phyloP scores from a whole-genome alignment of 148 eudicot genomes.

The Vaccinium macrocarpon region DNA sequence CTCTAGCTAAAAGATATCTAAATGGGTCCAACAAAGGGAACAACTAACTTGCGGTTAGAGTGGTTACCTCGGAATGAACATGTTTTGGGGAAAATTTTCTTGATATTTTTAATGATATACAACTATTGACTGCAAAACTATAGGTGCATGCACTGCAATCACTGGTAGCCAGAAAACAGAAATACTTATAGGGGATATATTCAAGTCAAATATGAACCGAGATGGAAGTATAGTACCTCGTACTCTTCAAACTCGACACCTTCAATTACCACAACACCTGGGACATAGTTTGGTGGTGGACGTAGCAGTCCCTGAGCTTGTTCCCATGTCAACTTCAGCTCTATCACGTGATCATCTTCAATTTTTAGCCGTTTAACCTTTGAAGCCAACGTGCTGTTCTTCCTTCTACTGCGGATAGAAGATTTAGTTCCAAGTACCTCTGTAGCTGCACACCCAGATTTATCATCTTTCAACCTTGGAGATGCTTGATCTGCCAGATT shows the following conservation, averaged over 20 bases:
- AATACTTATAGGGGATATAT: not conserved
- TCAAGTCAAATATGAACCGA: not conserved
- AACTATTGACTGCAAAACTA: not conserved
- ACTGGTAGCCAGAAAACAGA: not conserved
- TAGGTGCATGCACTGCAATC: not conserved
- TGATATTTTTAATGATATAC: not conserved
- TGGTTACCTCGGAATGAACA: not conserved
- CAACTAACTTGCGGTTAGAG: not conserved
- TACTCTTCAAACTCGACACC: slow-evolving; percentile 45
- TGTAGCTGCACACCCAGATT: slow-evolving; percentile 22
- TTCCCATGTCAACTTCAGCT: slow-evolving; percentile 36
- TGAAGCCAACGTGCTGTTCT: slow-evolving; percentile 25
- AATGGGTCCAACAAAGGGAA: not conserved
- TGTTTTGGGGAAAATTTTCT: not conserved
- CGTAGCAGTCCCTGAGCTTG: slow-evolving; percentile 47
- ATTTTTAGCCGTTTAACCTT: slow-evolving; percentile 26
- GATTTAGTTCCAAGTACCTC: slow-evolving; percentile 31
- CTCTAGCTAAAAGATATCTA: not conserved
- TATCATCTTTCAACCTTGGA: slow-evolving; percentile 27
- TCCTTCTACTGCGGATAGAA: slow-evolving; percentile 32
- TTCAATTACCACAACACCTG: slow-evolving; percentile 33
- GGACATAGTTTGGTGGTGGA: slow-evolving; percentile 27
- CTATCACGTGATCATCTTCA: slow-evolving; percentile 27
- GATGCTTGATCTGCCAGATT: slow-evolving; percentile 22
- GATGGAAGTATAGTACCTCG: slow-evolving; percentile 30